Evolutionary conservation across 2,329 filamentous ascomycete genomes (phyloP).

Genomic region (Nannizziopsis arthrosporioides): DNA sequence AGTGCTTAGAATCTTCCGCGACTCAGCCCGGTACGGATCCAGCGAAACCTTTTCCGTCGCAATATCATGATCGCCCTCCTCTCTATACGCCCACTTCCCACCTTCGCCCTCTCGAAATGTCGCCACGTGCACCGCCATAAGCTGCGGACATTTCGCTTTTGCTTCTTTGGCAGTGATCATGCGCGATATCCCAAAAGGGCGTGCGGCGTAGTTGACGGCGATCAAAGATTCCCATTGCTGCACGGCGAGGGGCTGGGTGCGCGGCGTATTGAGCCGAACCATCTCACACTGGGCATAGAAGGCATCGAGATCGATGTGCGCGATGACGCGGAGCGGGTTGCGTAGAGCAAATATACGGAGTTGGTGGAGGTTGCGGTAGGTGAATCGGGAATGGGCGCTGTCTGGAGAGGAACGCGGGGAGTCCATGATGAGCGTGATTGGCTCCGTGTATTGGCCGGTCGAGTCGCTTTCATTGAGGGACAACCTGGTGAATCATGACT

Average conservation of each 20-base stretch:
- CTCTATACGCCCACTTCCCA: conserved; percentile 72
- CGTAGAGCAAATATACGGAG: conserved; percentile 58
- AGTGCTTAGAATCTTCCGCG: conserved; percentile 63
- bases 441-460: neutral
- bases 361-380: conserved; percentile 68
- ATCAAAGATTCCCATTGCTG: conserved; percentile 95
- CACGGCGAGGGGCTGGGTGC: conserved; percentile 74
- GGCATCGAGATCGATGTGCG: conserved; percentile 89
- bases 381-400: conserved; percentile 57
- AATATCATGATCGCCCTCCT: conserved; percentile 68
- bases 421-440: neutral
- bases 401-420: neutral
- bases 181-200: conserved; percentile 64
- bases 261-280: conserved; percentile 63
- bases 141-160: conserved; percentile 68
- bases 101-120: conserved; percentile 89
- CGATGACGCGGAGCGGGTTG: conserved; percentile 73
- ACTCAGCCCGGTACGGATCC: conserved; percentile 81
- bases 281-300: conserved; percentile 98
- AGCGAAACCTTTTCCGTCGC: conserved; percentile 85
- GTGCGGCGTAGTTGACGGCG: conserved; percentile 88
- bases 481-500: neutral
- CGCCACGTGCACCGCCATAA: conserved; percentile 84
- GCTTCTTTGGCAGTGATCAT: conserved; percentile 73
- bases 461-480: too few relatives aligned